Base-by-base conservation (phyloP, 2,329 filamentous ascomycete species). In the Thermomyces lanuginosus region DNA sequence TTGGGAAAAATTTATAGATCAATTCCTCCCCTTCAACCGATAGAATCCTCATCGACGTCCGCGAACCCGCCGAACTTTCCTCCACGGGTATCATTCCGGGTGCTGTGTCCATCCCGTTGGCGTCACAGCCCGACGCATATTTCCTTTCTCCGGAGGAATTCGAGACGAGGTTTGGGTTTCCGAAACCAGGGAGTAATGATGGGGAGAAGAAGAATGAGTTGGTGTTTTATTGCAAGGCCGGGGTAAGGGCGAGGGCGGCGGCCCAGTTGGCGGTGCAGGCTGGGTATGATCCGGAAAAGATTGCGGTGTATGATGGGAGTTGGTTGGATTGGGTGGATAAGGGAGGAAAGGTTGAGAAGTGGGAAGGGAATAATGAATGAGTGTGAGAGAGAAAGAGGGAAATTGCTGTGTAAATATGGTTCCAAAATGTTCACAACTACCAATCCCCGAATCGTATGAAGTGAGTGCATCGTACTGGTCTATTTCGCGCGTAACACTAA, bases 221-320 rank as follows among this genome's bases (percentile, higher is more conserved):
- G 8, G 64, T 95, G 3, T 89, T 95, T 44, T 95, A 92, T 53
- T 98, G 89, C 58, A 91, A 82, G 58, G 75, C 84, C 0, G 89
- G 89, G 2, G 80, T 95, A 36, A 64, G 89, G 46, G 82, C 80
- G 40, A 61, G 64, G 23, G 69, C 78, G 1, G 84, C 84, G 5
- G 83, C 83, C 5, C 64, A 67, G 37, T 53, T 93, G 49, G 89
- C 89, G 16, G 61, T 63, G 41, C 66, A 78, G 46, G 76, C 73
- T 2, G 86, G 86, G 6, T 95, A 79, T 64, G 53, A 56, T 25
- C 67, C 64, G 5, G 69, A 79, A 0, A 70, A 69, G 32, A 36
- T 63, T 9, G 57, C 56, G 8, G 59, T 64, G 41, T 65, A 63
- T 49, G 39, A 46, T 20, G 63, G 63, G 14, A 63, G 60, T 44